Evolutionary conservation across 1,284 basidiomycete species (phyloP).

Genomic region (Pseudozyma flocculosa): DNA sequence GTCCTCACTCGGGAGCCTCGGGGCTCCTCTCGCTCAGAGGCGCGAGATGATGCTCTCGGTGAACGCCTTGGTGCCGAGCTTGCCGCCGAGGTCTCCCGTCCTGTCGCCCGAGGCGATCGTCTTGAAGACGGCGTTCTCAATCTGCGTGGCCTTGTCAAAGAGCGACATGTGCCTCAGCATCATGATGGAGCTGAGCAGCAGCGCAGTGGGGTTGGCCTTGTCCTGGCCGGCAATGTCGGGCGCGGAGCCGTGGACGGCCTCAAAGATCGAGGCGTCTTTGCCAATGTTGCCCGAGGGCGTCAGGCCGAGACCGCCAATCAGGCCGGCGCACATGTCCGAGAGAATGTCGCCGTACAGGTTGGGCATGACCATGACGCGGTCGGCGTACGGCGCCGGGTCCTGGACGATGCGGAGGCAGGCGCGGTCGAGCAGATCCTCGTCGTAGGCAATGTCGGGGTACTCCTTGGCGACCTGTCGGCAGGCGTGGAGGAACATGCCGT

Average conservation of each 20-base stretch:
- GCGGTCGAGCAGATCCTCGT: conserved; percentile 96
- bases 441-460: conserved; percentile 88
- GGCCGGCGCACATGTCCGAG: conserved; percentile 97
- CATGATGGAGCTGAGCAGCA: conserved; percentile 92
- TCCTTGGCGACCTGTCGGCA: conserved; percentile 96
- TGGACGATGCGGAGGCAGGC: conserved; percentile 80
- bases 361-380: conserved; percentile 99
- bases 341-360: conserved; percentile 97
- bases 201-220: conserved; percentile 95
- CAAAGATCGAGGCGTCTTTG: conserved; percentile 98
- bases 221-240: conserved; percentile 68
- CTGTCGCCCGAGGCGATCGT: conserved; percentile 50
- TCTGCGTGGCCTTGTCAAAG: conserved; percentile 78
- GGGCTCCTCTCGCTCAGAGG: conserved; percentile 24
- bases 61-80: conserved; percentile 55
- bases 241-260: conserved; percentile 85
- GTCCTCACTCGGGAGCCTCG: no score
- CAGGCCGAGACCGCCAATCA: conserved; percentile 95
- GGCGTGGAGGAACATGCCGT: conserved; percentile 98
- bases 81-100: conserved; percentile 52
- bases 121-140: conserved; percentile 75
- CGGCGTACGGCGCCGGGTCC: conserved; percentile 89
- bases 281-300: conserved; percentile 98
- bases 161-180: conserved; percentile 90
- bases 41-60: conserved; percentile 49